Conservation (phyloP, 1,284 basidiomycete species). For the Leccinum angustisporum region DNA sequence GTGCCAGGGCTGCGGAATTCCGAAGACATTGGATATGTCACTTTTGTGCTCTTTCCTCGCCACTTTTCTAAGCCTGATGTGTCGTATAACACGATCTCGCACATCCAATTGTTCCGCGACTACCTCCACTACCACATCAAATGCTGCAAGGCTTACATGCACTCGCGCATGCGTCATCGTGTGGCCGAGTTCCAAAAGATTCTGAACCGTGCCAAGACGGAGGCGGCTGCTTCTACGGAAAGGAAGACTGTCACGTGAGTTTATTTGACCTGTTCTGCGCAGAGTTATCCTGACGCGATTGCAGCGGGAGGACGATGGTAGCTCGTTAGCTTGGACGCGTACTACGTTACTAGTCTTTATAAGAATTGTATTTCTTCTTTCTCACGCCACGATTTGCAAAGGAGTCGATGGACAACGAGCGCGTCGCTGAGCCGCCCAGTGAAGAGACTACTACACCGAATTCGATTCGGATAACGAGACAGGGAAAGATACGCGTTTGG, state of each 20-base stretch:
- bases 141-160: slow-evolving; percentile 99
- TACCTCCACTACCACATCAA: slow-evolving; percentile 99
- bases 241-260: slow-evolving; percentile 90
- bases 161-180: slow-evolving; percentile 93
- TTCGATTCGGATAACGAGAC: slow-evolving; percentile 58
- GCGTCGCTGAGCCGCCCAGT: slow-evolving; percentile 7
- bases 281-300: slow-evolving; percentile 10
- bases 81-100: slow-evolving; percentile 86
- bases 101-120: slow-evolving; percentile 96
- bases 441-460: slow-evolving; percentile 8
- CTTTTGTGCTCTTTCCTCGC: slow-evolving; percentile 96
- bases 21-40: slow-evolving; percentile 97
- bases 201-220: slow-evolving; percentile 96
- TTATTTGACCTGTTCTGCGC: slow-evolving; percentile 2
- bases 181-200: slow-evolving; percentile 98
- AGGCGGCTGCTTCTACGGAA: slow-evolving; percentile 72
- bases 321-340: slow-evolving; percentile 39
- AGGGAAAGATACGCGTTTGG: slow-evolving; percentile 64
- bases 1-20: slow-evolving; percentile 78
- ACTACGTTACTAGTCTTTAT: not conserved
- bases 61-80: slow-evolving; percentile 84
- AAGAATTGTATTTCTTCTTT: slow-evolving; percentile 5
- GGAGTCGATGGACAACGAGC: slow-evolving; percentile 22
- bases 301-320: slow-evolving; percentile 55
- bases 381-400: slow-evolving; percentile 20